phyloP scores from a whole-genome alignment of 2,329 filamentous ascomycete genomes.

The Diplocarpon rosae region DNA sequence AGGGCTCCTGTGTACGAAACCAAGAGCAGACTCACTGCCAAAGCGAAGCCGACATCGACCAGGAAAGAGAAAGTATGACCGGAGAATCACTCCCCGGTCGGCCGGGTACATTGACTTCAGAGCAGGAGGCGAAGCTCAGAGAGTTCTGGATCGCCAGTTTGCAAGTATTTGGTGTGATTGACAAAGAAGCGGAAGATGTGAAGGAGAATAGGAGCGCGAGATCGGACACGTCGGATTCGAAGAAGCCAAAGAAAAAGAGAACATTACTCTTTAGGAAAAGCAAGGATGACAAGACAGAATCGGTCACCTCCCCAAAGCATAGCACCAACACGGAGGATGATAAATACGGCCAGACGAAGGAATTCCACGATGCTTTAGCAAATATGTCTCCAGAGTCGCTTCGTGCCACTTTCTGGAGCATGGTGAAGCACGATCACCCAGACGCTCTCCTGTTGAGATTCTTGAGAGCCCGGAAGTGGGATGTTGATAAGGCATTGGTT shows the following conservation, averaged over 20 bases:
- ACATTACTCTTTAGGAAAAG: slow-evolving; percentile 56
- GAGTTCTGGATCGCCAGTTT: slow-evolving; percentile 74
- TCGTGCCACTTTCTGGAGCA: slow-evolving; percentile 74
- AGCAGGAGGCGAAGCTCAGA: slow-evolving; percentile 79
- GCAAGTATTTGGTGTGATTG: slow-evolving; percentile 58
- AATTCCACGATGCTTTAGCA: slow-evolving; percentile 72
- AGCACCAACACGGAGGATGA: slow-evolving; percentile 49
- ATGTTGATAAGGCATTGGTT: slow-evolving; percentile 80
- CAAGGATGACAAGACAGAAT: slow-evolving; percentile 41
- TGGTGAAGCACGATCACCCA: slow-evolving; percentile 92
- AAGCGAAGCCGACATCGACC: too few species aligned
- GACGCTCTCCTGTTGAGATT: slow-evolving; percentile 77
- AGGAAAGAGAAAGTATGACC: slow-evolving; percentile 28
- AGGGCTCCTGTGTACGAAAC: not conserved
- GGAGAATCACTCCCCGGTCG: slow-evolving; percentile 52
- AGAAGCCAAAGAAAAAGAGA: slow-evolving; percentile 66
- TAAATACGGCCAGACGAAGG: slow-evolving; percentile 84
- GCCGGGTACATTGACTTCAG: slow-evolving; percentile 75
- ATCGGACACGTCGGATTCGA: slow-evolving; percentile 17
- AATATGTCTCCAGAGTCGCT: slow-evolving; percentile 69
- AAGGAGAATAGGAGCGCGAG: slow-evolving; percentile 15
- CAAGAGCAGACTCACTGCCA: slow-evolving; percentile 12
- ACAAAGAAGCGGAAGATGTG: slow-evolving; percentile 22
- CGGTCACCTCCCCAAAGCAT: slow-evolving; percentile 20
- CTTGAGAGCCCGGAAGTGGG: slow-evolving; percentile 86